Evolutionary conservation across 108 stramenopile genomes (phyloP), one percentile per base, ranked within the genome.

Genomic region (Cylindrotheca fusiformis): DNA sequence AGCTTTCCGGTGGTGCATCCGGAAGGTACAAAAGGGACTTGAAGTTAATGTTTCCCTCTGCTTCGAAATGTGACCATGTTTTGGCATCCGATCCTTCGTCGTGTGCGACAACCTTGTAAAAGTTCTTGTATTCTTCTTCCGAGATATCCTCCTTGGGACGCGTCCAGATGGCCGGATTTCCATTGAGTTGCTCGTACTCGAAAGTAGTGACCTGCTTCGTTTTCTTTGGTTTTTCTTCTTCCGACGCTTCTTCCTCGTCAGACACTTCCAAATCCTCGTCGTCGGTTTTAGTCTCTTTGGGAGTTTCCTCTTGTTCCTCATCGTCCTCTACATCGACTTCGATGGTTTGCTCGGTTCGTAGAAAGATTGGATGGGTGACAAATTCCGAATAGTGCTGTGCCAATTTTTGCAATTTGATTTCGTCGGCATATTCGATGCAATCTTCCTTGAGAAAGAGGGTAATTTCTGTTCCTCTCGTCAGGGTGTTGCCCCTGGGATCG

Each of bases 11-110:
- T 24, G 84, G 55, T 51, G 85, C 81, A 33, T 66, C 59, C 4
- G 99, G 99, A 22, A 98, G 36, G 85, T 96, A 99, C 12, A 99
- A 75, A 56, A 99, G 93, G 18, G 92, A 89, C 72, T 92, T 96
- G 91, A 99, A 99, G 81, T 99, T 98, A 68, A 99, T 97, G 71
- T 99, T 98, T 59, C 99, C 99, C 83, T 99, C 99, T 20, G 99
- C 99, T 71, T 95, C 92, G 75, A 99, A 99, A 80, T 99, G 99
- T 22, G 86, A 83, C 97, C 98, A 98, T 5, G 84, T 64, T 30
- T 78, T 67, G 22, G 97, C 83, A 48, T 95, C 65, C 55, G 27
- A 48, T 24, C 52, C 32, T 25, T 65, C 60, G n/a, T 68, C 67
- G 52, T 72, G 50, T 21, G 76, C 56, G 48, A 78, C 48, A 26